Base-by-base conservation (phyloP, 306 rosid species). In the Vachellia pachyceras region DNA sequence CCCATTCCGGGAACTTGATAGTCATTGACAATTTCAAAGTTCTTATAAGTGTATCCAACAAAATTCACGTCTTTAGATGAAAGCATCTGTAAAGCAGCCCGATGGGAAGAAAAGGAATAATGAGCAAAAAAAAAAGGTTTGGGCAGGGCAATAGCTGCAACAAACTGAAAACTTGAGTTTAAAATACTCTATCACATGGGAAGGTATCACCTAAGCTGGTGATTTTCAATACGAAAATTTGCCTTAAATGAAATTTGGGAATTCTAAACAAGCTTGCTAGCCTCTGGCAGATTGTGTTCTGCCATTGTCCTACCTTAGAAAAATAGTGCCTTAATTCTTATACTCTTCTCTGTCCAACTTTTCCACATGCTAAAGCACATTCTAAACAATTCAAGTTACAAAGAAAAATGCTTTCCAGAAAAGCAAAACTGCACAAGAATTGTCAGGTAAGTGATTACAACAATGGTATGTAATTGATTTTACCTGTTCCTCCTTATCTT, bases 1-100 rank as follows among this genome's bases (percentile, higher is more conserved):
- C 99, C 90, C 90, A 93, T 95, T 70, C 98, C 98, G 83, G 99
- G 98, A 85, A 92, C 91, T 90, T 93, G 99, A 80, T 93, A 93
- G 81, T 96, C 99, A 14, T 96, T 93, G 76, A 96, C 90, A 78
- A 96, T 96, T 80, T 96, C 99, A 71, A 96, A 96, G 85, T 93
- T 96, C 86, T 96, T 96, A 41, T 96, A 96, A 0, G 99, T 96
- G 82, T 96, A 96, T 42, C 99, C 99, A 33, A 96, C 94, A 82
- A 96, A 96, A 82, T 96, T 96, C 41, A 93, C 23, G 90, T 96
- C 99, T 91, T 96, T 93, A 0, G 99, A 93, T 69, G 99, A 93
- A 68, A 96, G 96, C 99, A 93, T 96, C 98, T 96, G 94, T 57
- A 77, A 82, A 73, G 52, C 58, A 83, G 17, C 29, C 72, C 58